A percentile compares a stretch with the other conserved stretches of the same genome.
Conservation (phyloP, 495 filamentous ascomycete species). For the Trichoderma gamsii region DNA sequence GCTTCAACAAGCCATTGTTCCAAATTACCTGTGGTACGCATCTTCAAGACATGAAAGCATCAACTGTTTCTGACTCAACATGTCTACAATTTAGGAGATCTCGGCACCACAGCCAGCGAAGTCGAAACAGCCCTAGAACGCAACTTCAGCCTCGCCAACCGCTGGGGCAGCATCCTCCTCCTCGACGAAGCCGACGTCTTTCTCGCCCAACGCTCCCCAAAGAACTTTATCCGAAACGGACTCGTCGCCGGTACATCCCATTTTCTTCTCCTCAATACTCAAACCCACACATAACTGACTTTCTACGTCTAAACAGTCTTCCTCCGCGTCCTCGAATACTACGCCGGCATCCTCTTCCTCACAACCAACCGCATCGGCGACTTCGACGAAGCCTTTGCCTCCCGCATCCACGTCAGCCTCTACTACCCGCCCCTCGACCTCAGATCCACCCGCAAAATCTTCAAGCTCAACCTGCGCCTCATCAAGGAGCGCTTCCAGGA, state of each 20-base stretch:
- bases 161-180: not conserved
- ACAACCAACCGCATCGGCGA: slow-evolving; percentile 49
- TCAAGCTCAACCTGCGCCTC: slow-evolving; percentile 17
- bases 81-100: slow-evolving; percentile 30
- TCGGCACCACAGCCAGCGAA: slow-evolving; percentile 32
- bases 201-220: not conserved
- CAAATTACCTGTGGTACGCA: slow-evolving; percentile 17
- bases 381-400: slow-evolving; percentile 51
- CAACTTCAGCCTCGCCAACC: slow-evolving; percentile 20
- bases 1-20: slow-evolving; percentile 22
- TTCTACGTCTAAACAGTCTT: slow-evolving; percentile 35
- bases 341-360: slow-evolving; percentile 50
- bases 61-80: slow-evolving; percentile 19
- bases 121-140: slow-evolving; percentile 39
- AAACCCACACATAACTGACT: slow-evolving; percentile 21
- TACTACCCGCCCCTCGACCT: slow-evolving; percentile 35
- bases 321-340: slow-evolving; percentile 52
- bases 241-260: slow-evolving; percentile 16
- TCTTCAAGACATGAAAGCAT: slow-evolving; percentile 23
- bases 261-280: not conserved
- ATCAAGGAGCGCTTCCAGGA: slow-evolving; percentile 17
- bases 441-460: slow-evolving; percentile 16
- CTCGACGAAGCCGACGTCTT: not conserved
- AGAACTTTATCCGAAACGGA: slow-evolving; percentile 4
- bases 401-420: slow-evolving; percentile 45